Percentiles rank a stretch among this genome's conserved stretches.
phyloP scores from a whole-genome alignment of 768 basidiomycete genomes.

The Wakefieldia striispora region DNA sequence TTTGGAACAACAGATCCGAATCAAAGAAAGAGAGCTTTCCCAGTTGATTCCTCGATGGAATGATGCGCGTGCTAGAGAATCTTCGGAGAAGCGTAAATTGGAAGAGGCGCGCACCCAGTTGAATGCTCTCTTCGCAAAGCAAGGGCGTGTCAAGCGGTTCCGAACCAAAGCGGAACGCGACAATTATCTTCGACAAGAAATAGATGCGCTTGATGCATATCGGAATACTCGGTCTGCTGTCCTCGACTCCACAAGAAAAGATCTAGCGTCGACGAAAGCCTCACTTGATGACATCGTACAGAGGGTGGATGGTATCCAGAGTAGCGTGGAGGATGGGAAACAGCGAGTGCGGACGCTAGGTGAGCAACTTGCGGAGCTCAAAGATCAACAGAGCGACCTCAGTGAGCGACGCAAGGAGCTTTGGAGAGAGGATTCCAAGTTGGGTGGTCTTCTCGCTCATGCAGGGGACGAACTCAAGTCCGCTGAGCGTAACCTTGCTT shows the following conservation, averaged over 20 bases:
- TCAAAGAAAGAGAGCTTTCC: constrained; percentile 62
- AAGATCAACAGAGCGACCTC: constrained; percentile 65
- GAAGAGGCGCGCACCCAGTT: constrained; percentile 74
- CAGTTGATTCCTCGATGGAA: constrained; percentile 72
- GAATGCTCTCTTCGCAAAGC: constrained; percentile 80
- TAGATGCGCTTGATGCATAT: constrained; percentile 64
- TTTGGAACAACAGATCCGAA: constrained; percentile 57
- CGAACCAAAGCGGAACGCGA: constrained; percentile 82
- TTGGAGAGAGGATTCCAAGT: constrained; percentile 93
- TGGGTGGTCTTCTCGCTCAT: constrained; percentile 72
- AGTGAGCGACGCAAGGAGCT: constrained; percentile 85
- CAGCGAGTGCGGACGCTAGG: constrained; percentile 52
- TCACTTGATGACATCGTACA: constrained; percentile 57
- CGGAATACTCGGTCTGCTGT: constrained; percentile 53
- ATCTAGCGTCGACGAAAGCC: constrained; percentile 46
- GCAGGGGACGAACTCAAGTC: constrained; percentile 78
- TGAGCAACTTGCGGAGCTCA: constrained; percentile 59
- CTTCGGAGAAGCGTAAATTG: constrained; percentile 59
- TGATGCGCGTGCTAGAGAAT: constrained; percentile 48
- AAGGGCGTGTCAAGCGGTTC: constrained; percentile 86
- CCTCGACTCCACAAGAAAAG: constrained; percentile 50
- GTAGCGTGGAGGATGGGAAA: constrained; percentile 64
- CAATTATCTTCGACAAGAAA: constrained; percentile 75
- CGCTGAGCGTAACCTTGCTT: constrained; percentile 73
- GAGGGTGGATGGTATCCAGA: constrained; percentile 54